Percentiles rank a stretch among this genome's conserved stretches.
Conservation (phyloP, 805 yeast genomes). For the Wickerhamiella slavikovae region DNA sequence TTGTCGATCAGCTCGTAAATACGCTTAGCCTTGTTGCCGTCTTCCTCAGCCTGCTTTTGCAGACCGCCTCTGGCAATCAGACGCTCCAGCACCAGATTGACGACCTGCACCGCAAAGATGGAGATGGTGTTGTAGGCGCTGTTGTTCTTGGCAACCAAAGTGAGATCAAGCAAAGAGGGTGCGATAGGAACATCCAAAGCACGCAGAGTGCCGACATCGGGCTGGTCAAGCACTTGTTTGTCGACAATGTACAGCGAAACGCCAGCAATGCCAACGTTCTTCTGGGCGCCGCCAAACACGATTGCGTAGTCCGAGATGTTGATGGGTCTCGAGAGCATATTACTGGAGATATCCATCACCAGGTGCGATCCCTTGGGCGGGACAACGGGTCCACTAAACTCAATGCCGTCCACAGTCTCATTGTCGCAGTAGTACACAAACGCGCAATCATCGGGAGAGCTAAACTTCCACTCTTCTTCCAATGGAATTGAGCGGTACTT, state of each 20-base stretch:
- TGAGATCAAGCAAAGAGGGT: conserved; percentile 79
- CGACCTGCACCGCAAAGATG: conserved; percentile 71
- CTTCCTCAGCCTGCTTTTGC: conserved; percentile 32
- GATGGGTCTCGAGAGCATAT: conserved; percentile 59
- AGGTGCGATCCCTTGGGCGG: conserved; percentile 53
- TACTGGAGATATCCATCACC: conserved; percentile 90
- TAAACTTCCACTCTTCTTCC: conserved; percentile 39
- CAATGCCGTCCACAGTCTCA: conserved; percentile 93
- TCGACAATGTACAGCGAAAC: conserved; percentile 79
- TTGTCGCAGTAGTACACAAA: conserved; percentile 86
- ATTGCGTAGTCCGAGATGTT: conserved; percentile 75
- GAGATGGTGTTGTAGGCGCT: conserved; percentile 94
- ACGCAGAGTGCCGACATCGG: conserved; percentile 39
- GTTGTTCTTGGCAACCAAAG: conserved; percentile 70
- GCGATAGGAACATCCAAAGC: conserved; percentile 48
- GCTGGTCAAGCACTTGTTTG: conserved; percentile 44
- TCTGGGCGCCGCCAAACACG: conserved; percentile 96
- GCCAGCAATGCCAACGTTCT: conserved; percentile 94
- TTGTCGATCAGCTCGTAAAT: conserved; percentile 48
- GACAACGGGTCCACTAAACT: conserved; percentile 38
- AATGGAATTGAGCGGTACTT: conserved; percentile 51
- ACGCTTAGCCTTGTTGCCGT: conserved; percentile 37
- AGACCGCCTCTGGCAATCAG: conserved; percentile 58
- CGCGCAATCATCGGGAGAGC: conserved; percentile 44
- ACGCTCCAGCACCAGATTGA: conserved; percentile 53